A percentile compares a stretch with the other conserved stretches of the same genome.
Conservation (phyloP, 148 eudicot genomes). For the Camellia granthamiana region DNA sequence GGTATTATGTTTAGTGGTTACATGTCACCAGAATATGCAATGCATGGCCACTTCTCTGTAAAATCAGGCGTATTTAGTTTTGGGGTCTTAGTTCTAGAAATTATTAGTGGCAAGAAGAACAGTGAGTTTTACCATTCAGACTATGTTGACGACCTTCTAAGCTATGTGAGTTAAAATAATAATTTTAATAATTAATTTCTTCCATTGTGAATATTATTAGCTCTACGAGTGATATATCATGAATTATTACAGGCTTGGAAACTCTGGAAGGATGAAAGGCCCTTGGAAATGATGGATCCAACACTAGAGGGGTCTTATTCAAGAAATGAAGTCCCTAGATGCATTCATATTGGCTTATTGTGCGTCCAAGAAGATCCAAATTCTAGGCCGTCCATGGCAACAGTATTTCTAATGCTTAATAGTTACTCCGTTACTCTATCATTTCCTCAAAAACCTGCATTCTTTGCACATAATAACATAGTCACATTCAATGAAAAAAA, state of each 20-base stretch:
- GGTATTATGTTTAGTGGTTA: conserved; percentile 28
- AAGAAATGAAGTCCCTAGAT: conserved; percentile 35
- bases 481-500: no score
- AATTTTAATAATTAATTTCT: background rate
- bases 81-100: conserved; percentile 42
- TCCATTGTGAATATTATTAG: background rate
- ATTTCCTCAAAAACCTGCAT: conserved; percentile 29
- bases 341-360: conserved; percentile 43
- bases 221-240: background rate
- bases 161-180: conserved; percentile 9
- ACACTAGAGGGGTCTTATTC: conserved; percentile 18
- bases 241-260: conserved; percentile 34
- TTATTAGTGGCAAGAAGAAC: conserved; percentile 31
- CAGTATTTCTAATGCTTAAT: conserved; percentile 31
- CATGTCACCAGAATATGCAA: conserved; percentile 28
- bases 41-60: conserved; percentile 29
- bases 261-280: conserved; percentile 24
- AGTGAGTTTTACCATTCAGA: conserved; percentile 16
- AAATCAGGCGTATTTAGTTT: conserved; percentile 44
- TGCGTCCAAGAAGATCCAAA: conserved; percentile 46
- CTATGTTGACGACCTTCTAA: background rate
- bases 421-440: conserved; percentile 28
- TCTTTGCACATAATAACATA: background rate
- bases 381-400: conserved; percentile 47
- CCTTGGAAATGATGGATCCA: conserved; percentile 32